Base-by-base conservation (phyloP, 2,329 filamentous ascomycete species). In the Metarhizium robertsii region DNA sequence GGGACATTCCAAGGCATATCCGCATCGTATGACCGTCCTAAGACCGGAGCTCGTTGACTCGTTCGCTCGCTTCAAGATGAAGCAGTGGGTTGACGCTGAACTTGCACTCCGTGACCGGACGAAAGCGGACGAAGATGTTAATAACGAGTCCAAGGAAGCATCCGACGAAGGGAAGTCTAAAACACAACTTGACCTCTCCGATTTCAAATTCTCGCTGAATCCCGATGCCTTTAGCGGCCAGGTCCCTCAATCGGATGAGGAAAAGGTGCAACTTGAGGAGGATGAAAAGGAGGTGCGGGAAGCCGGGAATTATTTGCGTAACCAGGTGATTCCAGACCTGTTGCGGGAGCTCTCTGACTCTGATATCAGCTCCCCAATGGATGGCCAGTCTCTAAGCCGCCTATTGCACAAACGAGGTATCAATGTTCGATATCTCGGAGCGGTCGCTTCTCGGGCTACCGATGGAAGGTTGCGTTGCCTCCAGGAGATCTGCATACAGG, bases 311-410 rank as follows among this genome's bases (percentile, higher is more conserved):
- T 91, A 88, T 70, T 79, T 99, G 52, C 83, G 84, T 8, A 79
- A 84, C 8, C 85, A 87, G 58, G 83, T 90, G 54, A 87, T 99
- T 61, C 91, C 92, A n/a, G 83, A 87, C 55, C 79, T 99, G 56
- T 74, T 97, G 56, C 85, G 87, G 59, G 92, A 99, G 65, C 81
- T 99, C 57, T 87, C 88, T 67, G 90, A 95, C 61, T 92, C 90
- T 6, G 92, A 99, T 62, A 87, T 96, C 61, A 94, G 92, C 65
- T 97, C 97, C 76, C 94, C 94, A 13, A 96, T 97, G 90, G 95
- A 99, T 65, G 94, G 94, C n/a, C 83, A 88, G 66, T 96, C 92
- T 20, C 78, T 99, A 57, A 90, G 87, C 64, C 85, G 86, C 61
- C 81, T 96, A 53, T 79, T 99, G 67, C 94, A 99, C 77, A 96